Percentiles rank a stretch among this genome's conserved stretches.
Evolutionary conservation across 2,329 filamentous ascomycete genomes (phyloP).

Genomic region (Chaetomiaceae sp.): DNA sequence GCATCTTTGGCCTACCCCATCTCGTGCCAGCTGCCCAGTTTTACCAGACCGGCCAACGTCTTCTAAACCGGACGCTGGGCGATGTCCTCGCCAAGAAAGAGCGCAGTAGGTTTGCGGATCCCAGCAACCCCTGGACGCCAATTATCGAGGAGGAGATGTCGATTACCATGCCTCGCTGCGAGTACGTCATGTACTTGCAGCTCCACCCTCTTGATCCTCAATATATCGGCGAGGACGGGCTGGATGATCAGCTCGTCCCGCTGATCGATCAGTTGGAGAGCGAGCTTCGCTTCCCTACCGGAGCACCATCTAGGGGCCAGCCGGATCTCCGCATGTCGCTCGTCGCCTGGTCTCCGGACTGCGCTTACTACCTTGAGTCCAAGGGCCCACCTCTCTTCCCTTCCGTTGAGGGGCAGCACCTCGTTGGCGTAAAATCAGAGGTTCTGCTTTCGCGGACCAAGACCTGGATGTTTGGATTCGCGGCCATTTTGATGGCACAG

Average conservation of each 20-base stretch:
- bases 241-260: constrained; percentile 32
- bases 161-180: constrained; percentile 70
- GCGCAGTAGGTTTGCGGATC: constrained; percentile 49
- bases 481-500: constrained; percentile 56
- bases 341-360: constrained; percentile 64
- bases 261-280: constrained; percentile 54
- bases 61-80: constrained; percentile 71
- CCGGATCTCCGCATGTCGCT: constrained; percentile 59
- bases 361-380: constrained; percentile 61
- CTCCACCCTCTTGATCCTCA: constrained; percentile 54
- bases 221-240: constrained; percentile 31
- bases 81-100: constrained; percentile 63
- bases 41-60: constrained; percentile 53
- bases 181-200: constrained; percentile 83
- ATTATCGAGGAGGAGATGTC: constrained; percentile 58
- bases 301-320: constrained; percentile 51
- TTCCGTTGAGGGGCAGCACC: constrained; percentile 49
- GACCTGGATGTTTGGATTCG: constrained; percentile 54
- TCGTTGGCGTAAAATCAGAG: constrained; percentile 59
- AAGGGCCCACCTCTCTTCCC: constrained; percentile 57
- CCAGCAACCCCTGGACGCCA: constrained; percentile 72
- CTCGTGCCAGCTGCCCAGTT: constrained; percentile 59
- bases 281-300: constrained; percentile 58
- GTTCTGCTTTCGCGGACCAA: constrained; percentile 54
- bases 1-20: constrained; percentile 85